These are phyloP conservation scores for Zygotorulaspora florentina DNA, from an alignment of 805 yeast species.

Conservation along the genomic window DNA sequence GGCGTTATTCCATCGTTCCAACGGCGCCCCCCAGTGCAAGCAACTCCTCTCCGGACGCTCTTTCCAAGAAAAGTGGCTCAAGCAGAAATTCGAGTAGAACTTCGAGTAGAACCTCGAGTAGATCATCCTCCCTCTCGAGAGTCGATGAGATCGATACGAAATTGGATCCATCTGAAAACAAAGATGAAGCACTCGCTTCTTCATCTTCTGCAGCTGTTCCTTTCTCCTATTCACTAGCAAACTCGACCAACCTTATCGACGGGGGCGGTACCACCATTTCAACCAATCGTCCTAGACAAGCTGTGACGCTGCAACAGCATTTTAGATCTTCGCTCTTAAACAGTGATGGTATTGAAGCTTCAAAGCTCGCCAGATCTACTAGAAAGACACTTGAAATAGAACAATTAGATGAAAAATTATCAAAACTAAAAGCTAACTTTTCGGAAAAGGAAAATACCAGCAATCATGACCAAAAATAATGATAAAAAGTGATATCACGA, in stretches of 20 bases:
- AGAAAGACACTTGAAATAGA: conserved; percentile 26
- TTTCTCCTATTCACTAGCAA: conserved; percentile 5
- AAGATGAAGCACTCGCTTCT: conserved; percentile 4
- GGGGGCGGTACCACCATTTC: conserved; percentile 19
- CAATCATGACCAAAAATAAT: conserved; percentile 1
- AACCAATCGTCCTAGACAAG: conserved; percentile 13
- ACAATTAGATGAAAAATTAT: conserved; percentile 32
- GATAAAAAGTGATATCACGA: conserved; percentile 2
- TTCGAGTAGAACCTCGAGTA: neutral
- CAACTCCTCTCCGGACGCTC: conserved; percentile 16
- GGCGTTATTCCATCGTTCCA: conserved; percentile 71
- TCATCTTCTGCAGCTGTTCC: conserved; percentile 7
- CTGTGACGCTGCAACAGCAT: conserved; percentile 4
- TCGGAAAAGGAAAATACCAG: conserved; percentile 7
- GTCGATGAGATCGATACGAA: neutral
- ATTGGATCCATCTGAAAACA: neutral
- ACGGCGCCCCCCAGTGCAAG: conserved; percentile 53
- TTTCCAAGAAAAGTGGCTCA: conserved; percentile 14
- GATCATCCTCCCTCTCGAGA: conserved; percentile 9
- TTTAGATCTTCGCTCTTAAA: conserved; percentile 13
- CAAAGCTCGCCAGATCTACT: conserved; percentile 10
- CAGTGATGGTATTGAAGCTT: conserved; percentile 3
- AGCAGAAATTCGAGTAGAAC: no score
- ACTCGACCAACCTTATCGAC: conserved; percentile 6
- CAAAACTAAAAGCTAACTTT: conserved; percentile 19